phyloP scores from a whole-genome alignment of 192 early-diverging fungal genomes.

The Linnemannia schmuckeri region DNA sequence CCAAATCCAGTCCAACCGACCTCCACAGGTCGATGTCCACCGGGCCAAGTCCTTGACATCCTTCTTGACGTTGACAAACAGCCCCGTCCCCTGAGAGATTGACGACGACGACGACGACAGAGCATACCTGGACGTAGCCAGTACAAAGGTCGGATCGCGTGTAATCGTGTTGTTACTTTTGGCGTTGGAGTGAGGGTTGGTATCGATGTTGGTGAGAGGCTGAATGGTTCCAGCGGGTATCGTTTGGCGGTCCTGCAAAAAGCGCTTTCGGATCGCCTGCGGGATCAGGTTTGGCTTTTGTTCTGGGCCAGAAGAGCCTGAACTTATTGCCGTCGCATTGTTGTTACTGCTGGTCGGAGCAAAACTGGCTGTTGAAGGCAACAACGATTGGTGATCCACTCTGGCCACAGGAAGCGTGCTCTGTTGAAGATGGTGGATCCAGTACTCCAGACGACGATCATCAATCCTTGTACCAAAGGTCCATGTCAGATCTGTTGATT shows the following conservation, averaged over 20 bases:
- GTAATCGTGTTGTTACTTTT: neutral
- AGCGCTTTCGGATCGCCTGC: conserved; percentile 16
- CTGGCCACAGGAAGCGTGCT: conserved; percentile 18
- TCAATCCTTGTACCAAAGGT: conserved; percentile 43
- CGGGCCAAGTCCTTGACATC: conserved; percentile 39
- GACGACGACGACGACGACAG: neutral
- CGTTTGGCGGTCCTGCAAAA: conserved; percentile 39
- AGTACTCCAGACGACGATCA: conserved; percentile 45
- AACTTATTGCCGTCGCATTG: neutral
- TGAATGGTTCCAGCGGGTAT: conserved; percentile 50
- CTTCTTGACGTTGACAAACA: conserved; percentile 36
- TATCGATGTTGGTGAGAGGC: neutral
- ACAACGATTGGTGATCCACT: conserved; percentile 11
- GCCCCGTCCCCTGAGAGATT: neutral
- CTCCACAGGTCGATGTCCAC: conserved; percentile 51
- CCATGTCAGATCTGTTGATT: conserved; percentile 40
- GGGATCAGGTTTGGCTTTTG: conserved; percentile 24
- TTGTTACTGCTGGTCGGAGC: neutral
- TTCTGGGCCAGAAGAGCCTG: conserved; percentile 7
- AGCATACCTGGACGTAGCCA: conserved; percentile 14
- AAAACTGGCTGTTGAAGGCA: conserved; percentile 31
- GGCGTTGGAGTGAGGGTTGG: neutral
- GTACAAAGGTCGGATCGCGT: conserved; percentile 27
- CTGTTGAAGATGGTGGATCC: conserved; percentile 30
- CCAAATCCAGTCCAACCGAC: conserved; percentile 53